phyloP scores from a whole-genome alignment of 192 early-diverging fungal genomes.

The Coemansia interrupta region DNA sequence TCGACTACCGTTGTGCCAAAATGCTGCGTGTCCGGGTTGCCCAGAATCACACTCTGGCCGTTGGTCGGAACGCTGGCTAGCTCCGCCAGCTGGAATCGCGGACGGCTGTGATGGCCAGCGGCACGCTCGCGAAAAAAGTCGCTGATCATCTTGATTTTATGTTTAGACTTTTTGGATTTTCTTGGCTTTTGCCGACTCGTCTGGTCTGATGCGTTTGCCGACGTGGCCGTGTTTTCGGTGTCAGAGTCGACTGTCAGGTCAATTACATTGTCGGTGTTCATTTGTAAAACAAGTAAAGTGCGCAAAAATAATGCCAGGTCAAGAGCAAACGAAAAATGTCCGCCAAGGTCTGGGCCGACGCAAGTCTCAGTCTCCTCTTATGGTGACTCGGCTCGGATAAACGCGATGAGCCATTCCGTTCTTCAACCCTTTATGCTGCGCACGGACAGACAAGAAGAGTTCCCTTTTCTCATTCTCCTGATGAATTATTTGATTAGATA shows the following conservation, averaged over 20 bases:
- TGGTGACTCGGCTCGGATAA: too few species aligned
- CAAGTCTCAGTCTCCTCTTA: too few species aligned
- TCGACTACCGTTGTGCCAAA: constrained; percentile 34
- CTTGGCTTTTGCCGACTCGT: too few species aligned
- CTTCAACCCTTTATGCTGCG: too few species aligned
- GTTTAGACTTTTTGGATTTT: background rate
- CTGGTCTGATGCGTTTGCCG: background rate
- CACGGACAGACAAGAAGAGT: too few species aligned
- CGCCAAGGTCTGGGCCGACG: too few species aligned
- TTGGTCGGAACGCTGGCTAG: background rate
- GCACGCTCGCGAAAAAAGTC: constrained; percentile 22
- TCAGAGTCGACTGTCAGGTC: constrained; percentile 25
- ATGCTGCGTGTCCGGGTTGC: constrained; percentile 20
- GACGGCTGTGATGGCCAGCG: background rate
- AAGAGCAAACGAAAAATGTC: too few species aligned
- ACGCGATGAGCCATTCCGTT: too few species aligned
- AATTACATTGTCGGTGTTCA: background rate
- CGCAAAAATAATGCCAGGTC: background rate
- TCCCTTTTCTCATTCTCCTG: too few species aligned
- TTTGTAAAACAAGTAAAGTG: background rate
- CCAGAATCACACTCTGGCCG: constrained; percentile 13
- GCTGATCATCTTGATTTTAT: constrained; percentile 12
- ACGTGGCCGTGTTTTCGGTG: background rate
- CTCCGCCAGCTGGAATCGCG: background rate
- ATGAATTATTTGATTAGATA: too few species aligned